Conservation (phyloP, 805 yeast genomes). For the Ogataea wickerhamii region DNA sequence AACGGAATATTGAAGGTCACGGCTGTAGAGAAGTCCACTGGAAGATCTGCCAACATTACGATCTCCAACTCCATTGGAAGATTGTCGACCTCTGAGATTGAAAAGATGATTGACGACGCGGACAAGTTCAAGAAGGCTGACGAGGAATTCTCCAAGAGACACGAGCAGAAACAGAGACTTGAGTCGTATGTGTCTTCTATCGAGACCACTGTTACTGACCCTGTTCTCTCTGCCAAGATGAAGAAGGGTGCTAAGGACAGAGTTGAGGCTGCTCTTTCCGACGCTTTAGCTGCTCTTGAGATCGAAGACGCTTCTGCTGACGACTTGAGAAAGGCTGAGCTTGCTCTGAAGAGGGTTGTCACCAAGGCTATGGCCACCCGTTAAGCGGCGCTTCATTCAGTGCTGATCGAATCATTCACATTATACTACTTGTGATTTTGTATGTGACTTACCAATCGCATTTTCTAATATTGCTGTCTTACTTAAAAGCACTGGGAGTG, state of each 20-base stretch:
- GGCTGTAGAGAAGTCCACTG: slow-evolving; percentile 97
- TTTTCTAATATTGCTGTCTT: slow-evolving; percentile 17
- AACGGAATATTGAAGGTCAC: slow-evolving; percentile 99
- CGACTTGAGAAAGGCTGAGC: slow-evolving; percentile 98
- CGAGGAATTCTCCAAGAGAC: slow-evolving; percentile 97
- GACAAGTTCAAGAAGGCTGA: slow-evolving; percentile 98
- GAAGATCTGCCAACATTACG: slow-evolving; percentile 97
- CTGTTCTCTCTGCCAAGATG: slow-evolving; percentile 94
- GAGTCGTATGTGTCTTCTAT: slow-evolving; percentile 97
- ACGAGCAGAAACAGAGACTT: slow-evolving; percentile 98
- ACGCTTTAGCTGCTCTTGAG: slow-evolving; percentile 96
- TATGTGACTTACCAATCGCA: slow-evolving; percentile 11
- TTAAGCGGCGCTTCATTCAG: no score
- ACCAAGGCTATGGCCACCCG: slow-evolving; percentile 99
- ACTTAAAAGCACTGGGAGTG: slow-evolving; percentile 5
- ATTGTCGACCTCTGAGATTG: slow-evolving; percentile 93
- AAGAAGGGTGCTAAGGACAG: slow-evolving; percentile 96
- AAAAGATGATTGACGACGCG: slow-evolving; percentile 98
- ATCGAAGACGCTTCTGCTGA: slow-evolving; percentile 95
- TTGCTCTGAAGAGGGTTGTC: slow-evolving; percentile 97
- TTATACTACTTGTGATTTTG: no score
- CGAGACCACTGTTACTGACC: slow-evolving; percentile 96
- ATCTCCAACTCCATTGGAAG: slow-evolving; percentile 99
- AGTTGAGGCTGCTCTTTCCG: slow-evolving; percentile 97
- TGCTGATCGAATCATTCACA: no score